These are phyloP conservation scores for Mayamaea pseudoterrestris DNA, from an alignment of 108 stramenopile genomes.

Conservation along the genomic window DNA sequence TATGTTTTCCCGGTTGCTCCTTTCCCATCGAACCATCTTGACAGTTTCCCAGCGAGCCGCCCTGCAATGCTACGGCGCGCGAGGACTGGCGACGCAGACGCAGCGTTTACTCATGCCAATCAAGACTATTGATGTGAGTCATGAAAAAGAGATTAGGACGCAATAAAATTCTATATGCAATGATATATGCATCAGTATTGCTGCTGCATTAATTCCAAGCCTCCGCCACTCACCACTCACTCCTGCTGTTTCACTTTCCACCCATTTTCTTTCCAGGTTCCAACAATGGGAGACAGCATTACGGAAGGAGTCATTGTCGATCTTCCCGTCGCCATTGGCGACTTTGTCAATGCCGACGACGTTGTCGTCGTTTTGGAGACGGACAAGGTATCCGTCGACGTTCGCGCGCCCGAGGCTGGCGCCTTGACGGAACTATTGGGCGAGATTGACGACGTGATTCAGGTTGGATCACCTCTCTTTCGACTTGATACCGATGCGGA, in stretches of 20 bases:
- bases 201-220: neutral
- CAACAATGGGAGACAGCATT: constrained; percentile 94
- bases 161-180: neutral
- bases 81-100: neutral
- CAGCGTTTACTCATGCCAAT: too few relatives aligned
- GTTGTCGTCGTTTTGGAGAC: constrained; percentile 92
- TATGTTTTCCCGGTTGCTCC: too few relatives aligned
- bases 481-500: constrained; percentile 81
- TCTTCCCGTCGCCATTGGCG: constrained; percentile 79
- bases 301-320: constrained; percentile 95
- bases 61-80: too few relatives aligned
- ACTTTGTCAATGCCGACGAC: constrained; percentile 62
- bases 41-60: too few relatives aligned
- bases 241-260: neutral
- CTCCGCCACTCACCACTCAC: neutral
- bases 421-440: constrained; percentile 80
- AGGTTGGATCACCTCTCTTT: constrained; percentile 86
- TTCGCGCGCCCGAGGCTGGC: constrained; percentile 80
- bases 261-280: constrained; percentile 50
- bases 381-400: constrained; percentile 92
- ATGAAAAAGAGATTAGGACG: too few relatives aligned
- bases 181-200: neutral
- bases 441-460: constrained; percentile 91
- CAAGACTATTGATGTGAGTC: too few relatives aligned
- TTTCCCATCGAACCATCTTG: too few relatives aligned